Evolutionary conservation across 2,329 filamentous ascomycete species (phyloP).

Genomic region (Fusarium devonianum): DNA sequence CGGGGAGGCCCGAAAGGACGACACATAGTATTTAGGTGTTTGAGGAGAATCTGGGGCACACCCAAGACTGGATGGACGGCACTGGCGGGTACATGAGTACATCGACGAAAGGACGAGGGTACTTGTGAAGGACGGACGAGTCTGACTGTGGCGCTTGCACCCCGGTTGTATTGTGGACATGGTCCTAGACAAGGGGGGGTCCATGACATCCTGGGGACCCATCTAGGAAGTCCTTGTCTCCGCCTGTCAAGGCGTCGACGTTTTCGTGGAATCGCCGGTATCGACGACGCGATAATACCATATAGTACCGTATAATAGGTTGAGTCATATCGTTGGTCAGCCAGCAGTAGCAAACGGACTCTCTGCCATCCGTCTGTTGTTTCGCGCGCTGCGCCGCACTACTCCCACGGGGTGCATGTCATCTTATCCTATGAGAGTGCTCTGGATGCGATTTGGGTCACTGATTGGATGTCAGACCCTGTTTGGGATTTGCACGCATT

Average conservation of each 20-base stretch:
- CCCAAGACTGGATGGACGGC: constrained; percentile 43
- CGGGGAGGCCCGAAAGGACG: constrained; percentile 36
- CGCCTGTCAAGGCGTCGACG: constrained; percentile 13
- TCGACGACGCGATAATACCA: too few species aligned
- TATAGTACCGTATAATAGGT: constrained; percentile 10
- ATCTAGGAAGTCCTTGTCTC: constrained; percentile 1
- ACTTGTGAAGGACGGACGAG: constrained; percentile 35
- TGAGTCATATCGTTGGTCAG: constrained; percentile 38
- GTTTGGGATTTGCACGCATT: constrained; percentile 38
- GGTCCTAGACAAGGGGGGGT: constrained; percentile 10
- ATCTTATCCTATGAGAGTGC: constrained; percentile 44
- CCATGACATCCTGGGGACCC: constrained; percentile 16
- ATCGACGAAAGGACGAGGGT: constrained; percentile 34
- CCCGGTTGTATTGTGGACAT: constrained; percentile 26
- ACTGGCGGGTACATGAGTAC: constrained; percentile 39
- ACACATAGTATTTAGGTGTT: constrained; percentile 44
- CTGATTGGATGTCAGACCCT: constrained; percentile 49
- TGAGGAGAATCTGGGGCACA: constrained; percentile 35
- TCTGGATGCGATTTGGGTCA: constrained; percentile 32
- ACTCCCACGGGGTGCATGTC: constrained; percentile 48
- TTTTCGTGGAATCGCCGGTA: constrained; percentile 38
- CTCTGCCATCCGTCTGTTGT: constrained; percentile 19
- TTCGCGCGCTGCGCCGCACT: constrained; percentile 53
- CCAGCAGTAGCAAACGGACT: constrained; percentile 30
- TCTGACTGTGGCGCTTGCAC: constrained; percentile 40